Conservation (phyloP, 106 monocot genomes). For the Platanthera zijinensis region DNA sequence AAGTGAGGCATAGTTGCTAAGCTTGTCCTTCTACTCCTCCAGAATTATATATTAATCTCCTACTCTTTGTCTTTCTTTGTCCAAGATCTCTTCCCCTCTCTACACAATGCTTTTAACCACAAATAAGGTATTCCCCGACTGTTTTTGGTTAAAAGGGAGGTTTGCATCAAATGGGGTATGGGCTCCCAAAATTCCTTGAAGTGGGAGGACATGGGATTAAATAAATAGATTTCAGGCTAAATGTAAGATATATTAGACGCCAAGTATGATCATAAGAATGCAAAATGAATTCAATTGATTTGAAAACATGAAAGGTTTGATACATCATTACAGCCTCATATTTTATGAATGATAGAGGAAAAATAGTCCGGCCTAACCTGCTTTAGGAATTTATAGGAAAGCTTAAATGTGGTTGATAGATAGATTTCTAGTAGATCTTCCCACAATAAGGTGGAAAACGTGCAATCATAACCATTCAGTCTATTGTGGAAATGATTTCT, state of each 20-base stretch:
- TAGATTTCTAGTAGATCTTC: background rate
- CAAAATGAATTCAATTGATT: background rate
- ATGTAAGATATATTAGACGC: background rate
- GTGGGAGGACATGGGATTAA: background rate
- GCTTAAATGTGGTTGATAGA: background rate
- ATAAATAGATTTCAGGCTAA: background rate
- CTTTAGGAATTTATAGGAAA: background rate
- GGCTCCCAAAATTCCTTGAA: background rate
- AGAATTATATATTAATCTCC: no score
- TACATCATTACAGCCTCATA: background rate
- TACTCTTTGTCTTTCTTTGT: no score
- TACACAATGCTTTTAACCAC: background rate
- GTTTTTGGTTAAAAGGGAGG: background rate
- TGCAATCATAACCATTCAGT: slow-evolving; percentile 4
- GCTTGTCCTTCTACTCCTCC: no score
- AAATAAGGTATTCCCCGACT: background rate
- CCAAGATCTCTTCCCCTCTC: background rate
- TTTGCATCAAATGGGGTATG: background rate
- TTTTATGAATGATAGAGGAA: background rate
- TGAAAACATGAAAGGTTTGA: background rate
- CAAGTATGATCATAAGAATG: background rate
- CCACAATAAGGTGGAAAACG: background rate
- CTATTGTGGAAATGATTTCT: background rate
- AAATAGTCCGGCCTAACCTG: background rate
- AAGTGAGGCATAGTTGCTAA: no score